Percentiles rank a stretch among this genome's conserved stretches.
Conservation (phyloP, 768 basidiomycete species). For the Holtermannia corniformis region DNA sequence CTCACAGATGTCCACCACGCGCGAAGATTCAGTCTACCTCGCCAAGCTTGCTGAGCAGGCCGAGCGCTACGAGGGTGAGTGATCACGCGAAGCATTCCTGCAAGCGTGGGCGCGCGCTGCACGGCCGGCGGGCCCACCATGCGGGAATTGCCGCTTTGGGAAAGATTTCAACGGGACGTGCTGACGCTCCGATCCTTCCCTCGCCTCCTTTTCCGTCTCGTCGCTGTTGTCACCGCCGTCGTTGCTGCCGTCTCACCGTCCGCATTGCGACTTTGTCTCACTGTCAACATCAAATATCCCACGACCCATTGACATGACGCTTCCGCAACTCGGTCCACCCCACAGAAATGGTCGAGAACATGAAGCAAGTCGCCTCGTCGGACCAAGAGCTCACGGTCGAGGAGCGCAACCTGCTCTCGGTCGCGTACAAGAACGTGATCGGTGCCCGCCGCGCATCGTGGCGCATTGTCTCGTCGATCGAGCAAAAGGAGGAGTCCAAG, state of each 20-base stretch:
- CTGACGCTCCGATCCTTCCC: too few relatives aligned
- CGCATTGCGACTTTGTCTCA: too few relatives aligned
- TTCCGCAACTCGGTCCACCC: too few relatives aligned
- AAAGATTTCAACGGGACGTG: too few relatives aligned
- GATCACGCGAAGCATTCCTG: too few relatives aligned
- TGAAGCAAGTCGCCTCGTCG: conserved; percentile 96
- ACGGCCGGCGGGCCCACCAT: too few relatives aligned
- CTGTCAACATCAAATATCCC: conserved; percentile 2
- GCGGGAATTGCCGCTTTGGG: too few relatives aligned
- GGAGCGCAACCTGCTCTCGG: conserved; percentile 94
- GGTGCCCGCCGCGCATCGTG: conserved; percentile 96
- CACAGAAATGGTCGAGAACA: conserved; percentile 93
- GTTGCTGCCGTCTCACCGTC: not conserved
- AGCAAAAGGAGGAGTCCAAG: conserved; percentile 98
- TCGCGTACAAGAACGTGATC: conserved; percentile 99
- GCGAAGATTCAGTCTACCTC: conserved; percentile 98
- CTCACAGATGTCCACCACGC: conserved; percentile 50
- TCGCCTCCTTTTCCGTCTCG: too few relatives aligned
- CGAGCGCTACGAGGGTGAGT: conserved; percentile 97
- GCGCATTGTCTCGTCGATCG: conserved; percentile 96
- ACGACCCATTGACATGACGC: too few relatives aligned
- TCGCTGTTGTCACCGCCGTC: not conserved
- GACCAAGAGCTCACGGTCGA: conserved; percentile 98
- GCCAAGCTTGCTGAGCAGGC: conserved; percentile 99
- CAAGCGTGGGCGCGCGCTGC: too few relatives aligned